These are phyloP conservation scores for Coemansia sp. DNA, from an alignment of 192 early-diverging fungal species.

Conservation along the genomic window DNA sequence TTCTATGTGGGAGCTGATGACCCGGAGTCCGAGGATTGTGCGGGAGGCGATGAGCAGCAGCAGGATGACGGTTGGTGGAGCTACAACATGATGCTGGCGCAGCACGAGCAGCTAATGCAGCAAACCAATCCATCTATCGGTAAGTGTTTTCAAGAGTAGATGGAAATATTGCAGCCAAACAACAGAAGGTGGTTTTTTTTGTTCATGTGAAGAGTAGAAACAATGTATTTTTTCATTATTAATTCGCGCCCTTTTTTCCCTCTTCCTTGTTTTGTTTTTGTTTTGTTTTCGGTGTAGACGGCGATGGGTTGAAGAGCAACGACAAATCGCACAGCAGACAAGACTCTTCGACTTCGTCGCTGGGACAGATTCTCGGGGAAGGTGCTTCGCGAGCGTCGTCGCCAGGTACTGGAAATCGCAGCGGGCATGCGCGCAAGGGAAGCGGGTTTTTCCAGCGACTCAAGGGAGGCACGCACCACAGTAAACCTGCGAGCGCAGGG, in stretches of 20 bases:
- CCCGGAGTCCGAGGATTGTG: slow-evolving; percentile 49
- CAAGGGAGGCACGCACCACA: slow-evolving; percentile 10
- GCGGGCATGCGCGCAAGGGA: slow-evolving; percentile 39
- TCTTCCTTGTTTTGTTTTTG: too few species aligned
- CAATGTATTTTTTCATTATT: too few species aligned
- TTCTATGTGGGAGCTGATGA: slow-evolving; percentile 85
- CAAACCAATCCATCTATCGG: slow-evolving; percentile 2
- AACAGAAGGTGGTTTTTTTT: too few species aligned
- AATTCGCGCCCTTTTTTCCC: too few species aligned
- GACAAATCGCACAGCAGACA: slow-evolving; percentile 13
- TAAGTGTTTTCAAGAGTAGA: background rate
- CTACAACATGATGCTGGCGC: slow-evolving; percentile 54
- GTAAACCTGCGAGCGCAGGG: background rate
- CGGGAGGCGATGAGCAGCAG: background rate
- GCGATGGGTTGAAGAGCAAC: background rate
- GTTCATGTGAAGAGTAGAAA: too few species aligned
- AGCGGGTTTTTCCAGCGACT: slow-evolving; percentile 50
- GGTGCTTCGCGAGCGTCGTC: slow-evolving; percentile 5
- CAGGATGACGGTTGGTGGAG: slow-evolving; percentile 55
- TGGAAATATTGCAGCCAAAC: background rate
- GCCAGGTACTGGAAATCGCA: background rate
- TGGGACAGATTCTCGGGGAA: background rate
- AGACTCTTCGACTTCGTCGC: slow-evolving; percentile 18
- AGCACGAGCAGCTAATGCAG: slow-evolving; percentile 29
- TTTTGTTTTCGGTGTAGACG: too few species aligned